Evolutionary conservation across 106 monocot species (phyloP).

Genomic region (Dendrobium huoshanense): DNA sequence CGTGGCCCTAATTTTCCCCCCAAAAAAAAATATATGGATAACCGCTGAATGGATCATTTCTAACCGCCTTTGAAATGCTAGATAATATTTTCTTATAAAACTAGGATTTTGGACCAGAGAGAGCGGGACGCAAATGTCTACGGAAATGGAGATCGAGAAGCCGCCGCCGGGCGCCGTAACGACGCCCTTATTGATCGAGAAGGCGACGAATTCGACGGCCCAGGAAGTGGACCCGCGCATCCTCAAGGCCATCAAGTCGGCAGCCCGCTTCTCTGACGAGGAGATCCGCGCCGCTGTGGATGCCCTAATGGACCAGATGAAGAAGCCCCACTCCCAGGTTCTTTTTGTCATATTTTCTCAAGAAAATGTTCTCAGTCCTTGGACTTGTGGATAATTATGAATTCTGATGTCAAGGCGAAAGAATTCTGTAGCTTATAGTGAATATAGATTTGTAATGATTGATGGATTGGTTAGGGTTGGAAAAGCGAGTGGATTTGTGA

Average conservation of each 20-base stretch:
- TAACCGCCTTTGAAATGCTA: too few relatives aligned
- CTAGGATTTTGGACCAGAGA: too few relatives aligned
- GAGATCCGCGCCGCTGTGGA: conserved; percentile 24
- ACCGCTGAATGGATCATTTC: too few relatives aligned
- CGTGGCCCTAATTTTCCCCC: too few relatives aligned
- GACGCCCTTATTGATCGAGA: conserved; percentile 45
- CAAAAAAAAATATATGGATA: too few relatives aligned
- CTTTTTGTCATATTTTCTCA: neutral
- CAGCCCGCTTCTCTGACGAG: conserved; percentile 58
- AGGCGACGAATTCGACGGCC: conserved; percentile 59
- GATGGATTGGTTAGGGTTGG: too few relatives aligned
- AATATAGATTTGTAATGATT: neutral
- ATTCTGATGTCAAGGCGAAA: neutral
- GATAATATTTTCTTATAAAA: too few relatives aligned
- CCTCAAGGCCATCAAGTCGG: conserved; percentile 65
- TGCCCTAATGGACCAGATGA: conserved; percentile 65
- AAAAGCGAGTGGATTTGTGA: too few relatives aligned
- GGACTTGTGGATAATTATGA: neutral
- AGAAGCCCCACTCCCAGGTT: conserved; percentile 82
- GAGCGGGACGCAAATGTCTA: neutral
- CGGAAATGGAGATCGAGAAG: neutral
- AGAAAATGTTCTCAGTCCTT: neutral
- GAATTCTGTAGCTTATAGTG: neutral
- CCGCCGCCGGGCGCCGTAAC: conserved; percentile 4
- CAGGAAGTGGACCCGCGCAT: conserved; percentile 51